These are phyloP conservation scores for Candida hungchunana DNA, from an alignment of 805 yeast species.

Conservation along the genomic window DNA sequence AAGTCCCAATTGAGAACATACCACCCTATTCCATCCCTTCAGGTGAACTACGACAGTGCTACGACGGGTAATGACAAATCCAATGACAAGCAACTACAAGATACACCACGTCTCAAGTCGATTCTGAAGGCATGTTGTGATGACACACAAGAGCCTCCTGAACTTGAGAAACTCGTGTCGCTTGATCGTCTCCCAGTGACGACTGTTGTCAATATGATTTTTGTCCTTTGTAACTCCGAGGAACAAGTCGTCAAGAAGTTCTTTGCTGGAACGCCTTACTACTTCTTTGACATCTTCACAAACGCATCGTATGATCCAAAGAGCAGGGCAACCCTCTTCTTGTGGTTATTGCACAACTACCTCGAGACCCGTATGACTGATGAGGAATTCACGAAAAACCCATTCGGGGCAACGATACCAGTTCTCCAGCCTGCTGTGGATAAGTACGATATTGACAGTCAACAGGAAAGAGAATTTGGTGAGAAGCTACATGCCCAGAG, in stretches of 20 bases:
- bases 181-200: conserved; percentile 37
- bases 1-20: conserved; percentile 87
- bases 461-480: conserved; percentile 40
- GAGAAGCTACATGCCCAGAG: conserved; percentile 36
- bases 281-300: conserved; percentile 73
- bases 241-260: conserved; percentile 41
- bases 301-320: conserved; percentile 54
- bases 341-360: conserved; percentile 82
- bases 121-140: conserved; percentile 87
- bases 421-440: conserved; percentile 23
- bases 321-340: conserved; percentile 64
- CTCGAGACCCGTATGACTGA: conserved; percentile 65
- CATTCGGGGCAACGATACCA: conserved; percentile 49
- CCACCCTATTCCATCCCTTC: conserved; percentile 89
- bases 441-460: conserved; percentile 39
- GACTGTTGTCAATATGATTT: conserved; percentile 74
- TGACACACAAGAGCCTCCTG: conserved; percentile 47
- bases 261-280: conserved; percentile 32
- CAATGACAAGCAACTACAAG: conserved; percentile 79
- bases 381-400: conserved; percentile 48
- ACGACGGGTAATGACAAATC: conserved; percentile 27
- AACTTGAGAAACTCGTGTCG: conserved; percentile 41
- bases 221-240: conserved; percentile 64
- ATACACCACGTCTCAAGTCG: conserved; percentile 89
- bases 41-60: conserved; percentile 50